Percentiles rank a stretch among this genome's conserved stretches.
phyloP scores from a whole-genome alignment of 176 grass and related monocot species.

The Oryza meyeriana region DNA sequence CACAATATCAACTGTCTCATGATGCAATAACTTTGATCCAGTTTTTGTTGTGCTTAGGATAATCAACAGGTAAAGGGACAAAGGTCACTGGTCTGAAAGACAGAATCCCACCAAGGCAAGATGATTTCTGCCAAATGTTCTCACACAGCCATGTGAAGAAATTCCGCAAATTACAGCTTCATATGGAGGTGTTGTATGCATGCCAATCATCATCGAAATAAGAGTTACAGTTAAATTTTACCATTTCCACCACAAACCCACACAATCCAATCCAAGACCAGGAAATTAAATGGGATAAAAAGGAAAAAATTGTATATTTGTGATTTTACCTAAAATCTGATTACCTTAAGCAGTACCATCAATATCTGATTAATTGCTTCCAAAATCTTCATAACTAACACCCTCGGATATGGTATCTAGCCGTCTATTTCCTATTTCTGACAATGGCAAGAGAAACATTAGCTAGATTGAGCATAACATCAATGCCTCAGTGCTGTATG shows the following conservation, averaged over 20 bases:
- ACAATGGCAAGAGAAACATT: slow-evolving; percentile 32
- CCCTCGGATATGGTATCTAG: slow-evolving; percentile 94
- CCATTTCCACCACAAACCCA: not conserved
- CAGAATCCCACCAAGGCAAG: not conserved
- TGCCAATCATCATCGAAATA: not conserved
- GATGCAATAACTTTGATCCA: not conserved
- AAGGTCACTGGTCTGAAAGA: not conserved
- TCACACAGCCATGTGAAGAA: not conserved
- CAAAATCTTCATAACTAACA: slow-evolving; percentile 88
- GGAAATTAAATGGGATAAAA: not conserved
- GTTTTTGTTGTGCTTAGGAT: not conserved
- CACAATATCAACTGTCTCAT: not conserved
- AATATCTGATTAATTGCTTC: slow-evolving; percentile 63
- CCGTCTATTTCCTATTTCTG: slow-evolving; percentile 74
- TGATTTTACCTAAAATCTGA: slow-evolving; percentile 11
- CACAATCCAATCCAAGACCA: slow-evolving; percentile 7
- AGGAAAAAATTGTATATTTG: not conserved
- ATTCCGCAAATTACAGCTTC: slow-evolving; percentile 4
- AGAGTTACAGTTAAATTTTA: not conserved
- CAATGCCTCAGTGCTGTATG: slow-evolving; percentile 1
- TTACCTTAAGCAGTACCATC: slow-evolving; percentile 46
- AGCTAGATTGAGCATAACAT: slow-evolving; percentile 27
- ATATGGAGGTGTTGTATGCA: not conserved
- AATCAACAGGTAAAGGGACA: not conserved
- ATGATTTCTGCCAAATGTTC: not conserved